phyloP scores from a whole-genome alignment of 176 grass and related monocot genomes.

The Phragmites australis region DNA sequence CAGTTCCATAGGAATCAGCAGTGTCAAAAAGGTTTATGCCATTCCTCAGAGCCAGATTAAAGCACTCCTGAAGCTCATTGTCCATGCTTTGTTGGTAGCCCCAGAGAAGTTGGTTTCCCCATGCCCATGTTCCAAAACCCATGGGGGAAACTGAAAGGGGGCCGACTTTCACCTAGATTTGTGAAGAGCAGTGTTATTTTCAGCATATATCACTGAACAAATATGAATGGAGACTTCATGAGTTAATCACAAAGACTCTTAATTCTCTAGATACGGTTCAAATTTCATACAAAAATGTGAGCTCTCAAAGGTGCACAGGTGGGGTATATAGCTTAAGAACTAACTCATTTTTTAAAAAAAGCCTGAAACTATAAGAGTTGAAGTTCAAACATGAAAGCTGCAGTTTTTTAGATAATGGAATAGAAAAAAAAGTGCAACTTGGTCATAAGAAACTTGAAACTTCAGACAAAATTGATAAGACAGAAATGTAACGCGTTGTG shows the following conservation, averaged over 20 bases:
- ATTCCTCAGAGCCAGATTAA: constrained; percentile 74
- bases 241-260: not conserved
- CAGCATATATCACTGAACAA: not conserved
- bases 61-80: constrained; percentile 67
- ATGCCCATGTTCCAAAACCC: constrained; percentile 98
- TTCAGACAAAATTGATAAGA: no score
- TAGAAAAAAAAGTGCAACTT: no score
- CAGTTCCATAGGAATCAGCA: constrained; percentile 92
- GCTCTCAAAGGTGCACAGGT: not conserved
- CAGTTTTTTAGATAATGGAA: no score
- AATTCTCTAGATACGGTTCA: not conserved
- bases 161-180: constrained; percentile 76
- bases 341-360: no score
- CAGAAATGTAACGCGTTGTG: no score
- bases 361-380: no score
- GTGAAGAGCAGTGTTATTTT: not conserved
- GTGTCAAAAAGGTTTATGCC: constrained; percentile 95
- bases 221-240: not conserved
- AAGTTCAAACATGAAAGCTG: no score
- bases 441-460: no score
- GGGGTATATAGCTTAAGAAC: no score
- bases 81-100: constrained; percentile 92
- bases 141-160: constrained; percentile 73
- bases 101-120: constrained; percentile 93
- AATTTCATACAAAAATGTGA: constrained; percentile 6